Evolutionary conservation across 441 rosid genomes (phyloP), one percentile per base, ranked within the genome.

Genomic region (Pelargonium fulgidum): DNA sequence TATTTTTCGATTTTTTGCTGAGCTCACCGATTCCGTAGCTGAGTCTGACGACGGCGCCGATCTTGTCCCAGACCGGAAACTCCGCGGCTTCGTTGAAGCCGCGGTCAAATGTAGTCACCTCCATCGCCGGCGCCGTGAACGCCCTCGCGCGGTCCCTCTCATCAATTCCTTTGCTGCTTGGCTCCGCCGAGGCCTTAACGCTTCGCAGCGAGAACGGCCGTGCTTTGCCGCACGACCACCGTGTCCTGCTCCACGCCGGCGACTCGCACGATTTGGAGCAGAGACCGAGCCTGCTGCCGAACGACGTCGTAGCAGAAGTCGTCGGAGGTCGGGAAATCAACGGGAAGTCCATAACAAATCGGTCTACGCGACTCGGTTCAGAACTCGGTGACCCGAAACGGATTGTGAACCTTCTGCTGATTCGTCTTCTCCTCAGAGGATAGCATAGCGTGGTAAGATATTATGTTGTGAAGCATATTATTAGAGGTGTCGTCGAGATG

Each of bases 11-110:
- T 1, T 1, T 26, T 26, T 26, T 26, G 33, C 33, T 7, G 50
- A 73, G 70, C 85, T 80, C 16, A 93, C 98, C 98, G 65, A 93
- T 89, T 76, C 98, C 97, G 66, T 84, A 91, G 80, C 94, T 86
- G 67, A 93, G 84, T 68, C 91, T 80, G 69, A 91, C 86, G 41
- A 93, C 81, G 9, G 94, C 94, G 13, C 89, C 98, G 68, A 93
- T 87, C 80, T 84, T 91, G 72, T 93, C 97, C 98, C 97, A 91
- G 62, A 81, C 84, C 0, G 88, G 83, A 14, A 84, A 85, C 70
- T 93, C 89, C n/a, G 78, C 70, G 50, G 85, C 79, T 50, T 83
- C 87, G 68, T 79, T 73, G 75, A 84, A 85, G 78, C 89, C 81
- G 71, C 76, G 79, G 74, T 88, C 92, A 62, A 86, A 86, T 16